phyloP scores from a whole-genome alignment of 2,329 filamentous ascomycete genomes.

The Fusarium tjaetaba region DNA sequence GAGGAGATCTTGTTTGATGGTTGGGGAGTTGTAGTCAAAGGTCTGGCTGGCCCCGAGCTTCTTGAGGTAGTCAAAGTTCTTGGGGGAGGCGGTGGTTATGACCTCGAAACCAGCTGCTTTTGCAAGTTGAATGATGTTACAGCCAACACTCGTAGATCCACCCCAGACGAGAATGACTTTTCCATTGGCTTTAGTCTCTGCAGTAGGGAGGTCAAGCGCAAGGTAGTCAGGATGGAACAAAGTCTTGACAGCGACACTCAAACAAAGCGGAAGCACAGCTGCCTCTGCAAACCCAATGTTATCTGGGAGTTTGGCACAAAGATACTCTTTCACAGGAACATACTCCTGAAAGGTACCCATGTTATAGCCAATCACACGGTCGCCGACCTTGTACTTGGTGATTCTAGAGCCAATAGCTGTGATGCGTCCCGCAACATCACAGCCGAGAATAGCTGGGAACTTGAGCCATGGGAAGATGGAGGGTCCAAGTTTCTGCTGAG shows the following conservation, averaged over 20 bases:
- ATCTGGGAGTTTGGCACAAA: background rate
- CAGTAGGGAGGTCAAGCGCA: background rate
- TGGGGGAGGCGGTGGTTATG: slow-evolving; percentile 6
- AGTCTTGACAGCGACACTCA: slow-evolving; percentile 11
- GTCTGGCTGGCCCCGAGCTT: slow-evolving; percentile 8
- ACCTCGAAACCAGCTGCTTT: slow-evolving; percentile 16
- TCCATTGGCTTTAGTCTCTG: background rate
- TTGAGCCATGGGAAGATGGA: slow-evolving; percentile 17
- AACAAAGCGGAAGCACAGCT: slow-evolving; percentile 3
- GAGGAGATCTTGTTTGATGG: background rate
- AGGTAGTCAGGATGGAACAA: slow-evolving; percentile 16
- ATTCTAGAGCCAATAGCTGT: background rate
- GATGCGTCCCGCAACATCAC: slow-evolving; percentile 6
- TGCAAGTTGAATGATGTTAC: slow-evolving; percentile 9
- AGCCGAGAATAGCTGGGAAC: slow-evolving; percentile 13
- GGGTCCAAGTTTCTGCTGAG: slow-evolving; percentile 9
- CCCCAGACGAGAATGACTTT: slow-evolving; percentile 10
- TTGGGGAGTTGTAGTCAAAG: background rate
- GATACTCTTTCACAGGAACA: background rate
- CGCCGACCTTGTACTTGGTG: slow-evolving; percentile 3
- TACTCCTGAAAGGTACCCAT: slow-evolving; percentile 10
- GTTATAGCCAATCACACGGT: background rate
- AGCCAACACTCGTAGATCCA: slow-evolving; percentile 18
- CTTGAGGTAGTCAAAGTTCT: slow-evolving; percentile 16
- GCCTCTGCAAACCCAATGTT: background rate